Base-by-base conservation (phyloP, 441 rosid genomes). In the Pelargonium myrrhifolium region DNA sequence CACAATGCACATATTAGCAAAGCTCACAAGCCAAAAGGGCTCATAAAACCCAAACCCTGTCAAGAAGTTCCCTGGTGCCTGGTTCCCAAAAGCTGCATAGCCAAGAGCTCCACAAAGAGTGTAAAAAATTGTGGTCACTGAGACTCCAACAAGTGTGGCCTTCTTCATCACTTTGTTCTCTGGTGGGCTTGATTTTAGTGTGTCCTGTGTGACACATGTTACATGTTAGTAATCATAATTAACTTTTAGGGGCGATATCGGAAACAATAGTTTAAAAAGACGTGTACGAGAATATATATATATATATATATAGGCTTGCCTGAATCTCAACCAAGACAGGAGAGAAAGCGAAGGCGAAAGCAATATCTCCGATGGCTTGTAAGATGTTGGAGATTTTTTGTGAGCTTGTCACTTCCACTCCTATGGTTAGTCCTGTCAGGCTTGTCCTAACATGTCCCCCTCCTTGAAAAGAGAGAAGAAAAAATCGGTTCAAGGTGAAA, bases 291-390 rank as follows among this genome's bases (percentile, higher is more conserved):
- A n/a, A n/a, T n/a, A n/a, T n/a, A n/a, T n/a, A n/a, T n/a, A n/a
- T n/a, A n/a, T n/a, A n/a, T n/a, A n/a, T n/a, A n/a, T n/a, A n/a
- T n/a, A n/a, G n/a, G 1, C 26, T 56, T 69, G 67, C 96, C 88
- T 87, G 93, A 15, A 87, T 89, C 76, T 87, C 93, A 21, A 86
- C 67, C 39, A 89, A 89, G 64, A 89, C 77, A 11, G 66, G 60
- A 7, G 89, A 69, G 75, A 37, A 89, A 62, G 83, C 80, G 12
- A 82, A 89, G 8, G 93, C 75, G 65, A 87, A 86, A 55, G 96
- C 92, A 58, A 89, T 83, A 62, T 87, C 42, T 0, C 92, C 90
- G 61, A 85, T 42, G 14, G 96, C 89, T 78, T 81, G 88, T 5
- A 89, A 74, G 62, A 31, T 3, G 24, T 60, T 77, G 87, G 88